Percentiles rank a stretch among this genome's conserved stretches.
Conservation (phyloP, 1,284 basidiomycete genomes). For the Phlebopus sp. region DNA sequence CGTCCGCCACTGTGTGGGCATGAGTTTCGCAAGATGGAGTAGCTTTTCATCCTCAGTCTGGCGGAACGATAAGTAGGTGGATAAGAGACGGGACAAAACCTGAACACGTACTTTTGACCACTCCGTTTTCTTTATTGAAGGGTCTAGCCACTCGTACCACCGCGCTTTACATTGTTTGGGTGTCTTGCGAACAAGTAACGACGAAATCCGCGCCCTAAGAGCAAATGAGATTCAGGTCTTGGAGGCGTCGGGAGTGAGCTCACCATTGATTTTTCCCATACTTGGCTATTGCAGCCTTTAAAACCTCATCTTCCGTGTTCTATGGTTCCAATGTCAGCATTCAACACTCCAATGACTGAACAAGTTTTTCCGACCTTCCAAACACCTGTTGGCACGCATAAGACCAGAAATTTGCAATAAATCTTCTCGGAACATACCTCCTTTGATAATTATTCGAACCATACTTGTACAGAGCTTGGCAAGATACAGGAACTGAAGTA, state of each 20-base stretch:
- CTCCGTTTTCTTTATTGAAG: constrained; percentile 99
- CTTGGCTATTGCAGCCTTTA: constrained; percentile 97
- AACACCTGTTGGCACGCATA: constrained; percentile 44
- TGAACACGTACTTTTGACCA: constrained; percentile 81
- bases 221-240: background rate
- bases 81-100: background rate
- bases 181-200: constrained; percentile 95
- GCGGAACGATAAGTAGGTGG: background rate
- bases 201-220: constrained; percentile 94
- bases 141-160: constrained; percentile 99
- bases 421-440: constrained; percentile 51
- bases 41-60: constrained; percentile 98
- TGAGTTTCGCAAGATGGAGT: constrained; percentile 95
- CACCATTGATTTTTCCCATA: constrained; percentile 97
- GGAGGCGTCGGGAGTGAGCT: constrained; percentile 18
- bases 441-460: constrained; percentile 94
- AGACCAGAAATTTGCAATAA: background rate
- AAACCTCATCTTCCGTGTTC: constrained; percentile 96
- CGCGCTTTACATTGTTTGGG: constrained; percentile 99
- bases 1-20: constrained; percentile 99
- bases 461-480: constrained; percentile 34
- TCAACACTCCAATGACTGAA: constrained; percentile 8
- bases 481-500: no score
- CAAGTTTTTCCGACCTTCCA: constrained; percentile 55
- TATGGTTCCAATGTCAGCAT: constrained; percentile 31